Evolutionary conservation across 108 stramenopile species (phyloP).

Genomic region (Epithemia pelagica): DNA sequence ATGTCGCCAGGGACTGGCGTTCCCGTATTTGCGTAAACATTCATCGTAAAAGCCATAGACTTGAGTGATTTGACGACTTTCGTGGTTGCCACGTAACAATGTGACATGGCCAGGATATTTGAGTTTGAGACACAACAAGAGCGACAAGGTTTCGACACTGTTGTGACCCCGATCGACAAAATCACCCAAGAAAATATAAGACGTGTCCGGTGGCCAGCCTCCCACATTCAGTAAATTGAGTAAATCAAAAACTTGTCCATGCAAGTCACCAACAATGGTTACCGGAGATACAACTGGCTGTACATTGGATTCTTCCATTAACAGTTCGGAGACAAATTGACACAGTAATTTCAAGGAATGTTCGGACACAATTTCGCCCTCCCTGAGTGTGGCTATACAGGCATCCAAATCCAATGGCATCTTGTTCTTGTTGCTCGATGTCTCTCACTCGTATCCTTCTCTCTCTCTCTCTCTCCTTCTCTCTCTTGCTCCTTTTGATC

Average conservation of each 20-base stretch:
- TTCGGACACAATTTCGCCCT: slow-evolving; percentile 74
- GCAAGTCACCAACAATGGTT: slow-evolving; percentile 91
- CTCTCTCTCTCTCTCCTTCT: too few species aligned
- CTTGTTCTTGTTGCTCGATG: not conserved
- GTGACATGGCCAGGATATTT: slow-evolving; percentile 83
- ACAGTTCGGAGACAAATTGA: slow-evolving; percentile 50
- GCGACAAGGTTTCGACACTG: slow-evolving; percentile 78
- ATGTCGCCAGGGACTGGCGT: slow-evolving; percentile 96
- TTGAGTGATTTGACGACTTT: slow-evolving; percentile 96
- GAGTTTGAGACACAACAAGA: slow-evolving; percentile 81
- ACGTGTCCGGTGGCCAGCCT: slow-evolving; percentile 68
- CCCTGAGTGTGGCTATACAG: slow-evolving; percentile 69
- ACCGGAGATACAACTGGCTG: slow-evolving; percentile 77
- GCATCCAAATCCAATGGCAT: slow-evolving; percentile 58
- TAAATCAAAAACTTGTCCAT: slow-evolving; percentile 94
- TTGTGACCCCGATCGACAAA: slow-evolving; percentile 95
- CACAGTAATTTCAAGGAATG: slow-evolving; percentile 49
- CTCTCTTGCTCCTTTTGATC: too few species aligned
- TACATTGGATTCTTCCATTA: slow-evolving; percentile 84
- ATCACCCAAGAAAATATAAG: slow-evolving; percentile 90
- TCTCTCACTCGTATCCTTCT: too few species aligned
- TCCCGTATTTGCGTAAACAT: slow-evolving; percentile 97
- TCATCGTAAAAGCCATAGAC: slow-evolving; percentile 98
- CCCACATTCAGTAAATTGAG: slow-evolving; percentile 65
- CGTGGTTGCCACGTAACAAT: slow-evolving; percentile 92